These are phyloP conservation scores for Sesbania bispinosa DNA, from an alignment of 306 rosid species.

Conservation along the genomic window DNA sequence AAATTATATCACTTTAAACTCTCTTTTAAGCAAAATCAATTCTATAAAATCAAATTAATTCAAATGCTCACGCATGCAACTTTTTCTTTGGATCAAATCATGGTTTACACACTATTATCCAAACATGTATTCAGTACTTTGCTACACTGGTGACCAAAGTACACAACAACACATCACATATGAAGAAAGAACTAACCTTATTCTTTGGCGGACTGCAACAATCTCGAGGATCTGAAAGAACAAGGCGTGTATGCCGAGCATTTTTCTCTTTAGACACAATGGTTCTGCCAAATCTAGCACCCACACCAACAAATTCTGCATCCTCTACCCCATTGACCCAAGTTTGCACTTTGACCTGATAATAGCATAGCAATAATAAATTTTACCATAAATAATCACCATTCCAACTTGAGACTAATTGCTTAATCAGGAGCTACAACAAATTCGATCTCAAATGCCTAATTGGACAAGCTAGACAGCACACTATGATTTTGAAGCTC, in stretches of 20 bases:
- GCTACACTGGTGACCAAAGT: not conserved
- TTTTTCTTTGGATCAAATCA: too few species aligned
- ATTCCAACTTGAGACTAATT: slow-evolving; percentile 7
- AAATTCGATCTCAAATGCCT: not conserved
- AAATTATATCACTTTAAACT: too few species aligned
- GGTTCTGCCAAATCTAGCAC: slow-evolving; percentile 87
- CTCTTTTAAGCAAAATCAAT: too few species aligned
- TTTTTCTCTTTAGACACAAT: slow-evolving; percentile 89
- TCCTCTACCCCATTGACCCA: slow-evolving; percentile 82
- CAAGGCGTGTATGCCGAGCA: slow-evolving; percentile 66
- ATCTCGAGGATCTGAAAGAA: slow-evolving; percentile 75
- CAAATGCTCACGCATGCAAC: too few species aligned
- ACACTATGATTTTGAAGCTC: not conserved
- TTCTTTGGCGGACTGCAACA: slow-evolving; percentile 66
- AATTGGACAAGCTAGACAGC: not conserved
- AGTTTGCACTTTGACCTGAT: slow-evolving; percentile 95
- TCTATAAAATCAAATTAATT: too few species aligned
- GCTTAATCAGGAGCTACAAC: not conserved
- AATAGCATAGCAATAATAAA: not conserved
- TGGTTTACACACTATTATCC: too few species aligned
- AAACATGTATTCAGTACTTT: slow-evolving; percentile 13
- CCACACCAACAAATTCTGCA: slow-evolving; percentile 84
- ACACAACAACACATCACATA: not conserved
- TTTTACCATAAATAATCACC: slow-evolving; percentile 1
- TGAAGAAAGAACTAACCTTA: slow-evolving; percentile 55